These are phyloP conservation scores for Globisporangium irregulare DNA, from an alignment of 352 stramenopile species.

Conservation along the genomic window DNA sequence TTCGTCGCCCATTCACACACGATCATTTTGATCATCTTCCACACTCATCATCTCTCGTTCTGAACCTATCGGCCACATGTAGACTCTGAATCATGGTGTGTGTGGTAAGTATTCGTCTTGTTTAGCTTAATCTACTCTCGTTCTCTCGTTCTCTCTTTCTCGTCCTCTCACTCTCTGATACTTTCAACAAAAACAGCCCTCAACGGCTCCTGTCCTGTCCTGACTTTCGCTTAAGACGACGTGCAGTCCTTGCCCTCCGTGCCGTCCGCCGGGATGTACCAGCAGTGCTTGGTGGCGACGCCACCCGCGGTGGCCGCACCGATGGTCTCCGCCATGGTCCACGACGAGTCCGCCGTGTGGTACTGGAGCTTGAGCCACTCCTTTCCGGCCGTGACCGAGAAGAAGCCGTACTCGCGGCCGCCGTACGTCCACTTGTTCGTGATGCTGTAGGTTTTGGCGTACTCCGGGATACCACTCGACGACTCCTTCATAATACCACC, in stretches of 20 bases:
- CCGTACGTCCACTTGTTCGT: constrained; percentile 60
- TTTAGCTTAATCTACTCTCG: constrained; percentile 11
- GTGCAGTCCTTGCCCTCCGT: constrained; percentile 24
- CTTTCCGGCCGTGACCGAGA: constrained; percentile 51
- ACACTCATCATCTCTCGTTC: background rate
- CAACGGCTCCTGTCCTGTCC: background rate
- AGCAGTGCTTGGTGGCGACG: constrained; percentile 63
- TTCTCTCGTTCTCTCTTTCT: background rate
- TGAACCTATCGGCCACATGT: background rate
- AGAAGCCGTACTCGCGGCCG: constrained; percentile 66
- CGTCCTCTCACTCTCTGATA: background rate
- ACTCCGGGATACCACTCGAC: constrained; percentile 54
- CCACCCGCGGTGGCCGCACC: constrained; percentile 36
- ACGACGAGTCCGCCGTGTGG: constrained; percentile 53
- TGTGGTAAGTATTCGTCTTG: constrained; percentile 6
- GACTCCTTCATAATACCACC: constrained; percentile 74
- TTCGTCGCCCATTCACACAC: background rate
- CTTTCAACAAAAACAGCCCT: background rate
- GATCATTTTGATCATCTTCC: background rate
- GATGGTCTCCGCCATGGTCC: constrained; percentile 48
- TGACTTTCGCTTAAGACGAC: background rate
- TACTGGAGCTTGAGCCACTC: constrained; percentile 70
- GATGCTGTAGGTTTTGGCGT: constrained; percentile 31
- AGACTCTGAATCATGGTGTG: background rate
- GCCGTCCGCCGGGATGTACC: constrained; percentile 52